Percentiles rank a stretch among this genome's conserved stretches.
These are phyloP conservation scores for Macrophomina pseudophaseolina DNA, from an alignment of 2,329 filamentous ascomycete species.

Conservation along the genomic window DNA sequence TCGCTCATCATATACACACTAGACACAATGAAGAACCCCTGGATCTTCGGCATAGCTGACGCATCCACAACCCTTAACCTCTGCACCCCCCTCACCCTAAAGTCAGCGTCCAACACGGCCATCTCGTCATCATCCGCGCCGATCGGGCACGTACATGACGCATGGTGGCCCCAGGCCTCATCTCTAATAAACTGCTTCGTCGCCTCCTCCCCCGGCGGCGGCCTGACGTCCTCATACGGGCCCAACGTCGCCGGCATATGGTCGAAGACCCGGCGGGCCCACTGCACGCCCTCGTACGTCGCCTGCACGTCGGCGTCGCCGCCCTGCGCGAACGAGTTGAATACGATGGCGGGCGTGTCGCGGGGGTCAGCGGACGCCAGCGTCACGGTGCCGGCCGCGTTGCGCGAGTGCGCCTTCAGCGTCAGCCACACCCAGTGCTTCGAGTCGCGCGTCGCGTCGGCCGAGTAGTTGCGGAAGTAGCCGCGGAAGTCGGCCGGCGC, in stretches of 20 bases:
- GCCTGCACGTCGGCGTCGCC: slow-evolving; percentile 58
- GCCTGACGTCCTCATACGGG: slow-evolving; percentile 47
- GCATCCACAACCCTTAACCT: slow-evolving; percentile 67
- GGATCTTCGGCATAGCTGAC: slow-evolving; percentile 61
- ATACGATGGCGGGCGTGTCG: slow-evolving; percentile 64
- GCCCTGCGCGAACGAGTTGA: slow-evolving; percentile 50
- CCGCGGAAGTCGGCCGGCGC: slow-evolving; percentile 60
- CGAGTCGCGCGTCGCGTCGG: slow-evolving; percentile 49
- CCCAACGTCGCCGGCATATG: slow-evolving; percentile 48
- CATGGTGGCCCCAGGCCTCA: slow-evolving; percentile 57
- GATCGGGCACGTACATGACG: slow-evolving; percentile 61
- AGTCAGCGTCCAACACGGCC: slow-evolving; percentile 62
- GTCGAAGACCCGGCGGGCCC: slow-evolving; percentile 51
- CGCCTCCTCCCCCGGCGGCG: slow-evolving; percentile 43
- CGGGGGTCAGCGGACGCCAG: slow-evolving; percentile 67
- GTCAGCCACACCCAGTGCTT: slow-evolving; percentile 57
- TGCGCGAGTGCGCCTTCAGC: slow-evolving; percentile 68
- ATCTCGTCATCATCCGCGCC: slow-evolving; percentile 58
- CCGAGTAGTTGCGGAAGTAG: slow-evolving; percentile 61
- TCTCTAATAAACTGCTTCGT: slow-evolving; percentile 43
- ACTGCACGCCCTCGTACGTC: slow-evolving; percentile 61
- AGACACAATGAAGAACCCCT: slow-evolving; percentile 58
- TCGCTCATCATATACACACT: slow-evolving; percentile 63
- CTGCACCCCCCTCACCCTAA: slow-evolving; percentile 61
- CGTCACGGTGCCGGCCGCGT: slow-evolving; percentile 64